Evolutionary conservation across 1,139 yeast species (phyloP).

Genomic region (Blastobotrys illinoisensis): DNA sequence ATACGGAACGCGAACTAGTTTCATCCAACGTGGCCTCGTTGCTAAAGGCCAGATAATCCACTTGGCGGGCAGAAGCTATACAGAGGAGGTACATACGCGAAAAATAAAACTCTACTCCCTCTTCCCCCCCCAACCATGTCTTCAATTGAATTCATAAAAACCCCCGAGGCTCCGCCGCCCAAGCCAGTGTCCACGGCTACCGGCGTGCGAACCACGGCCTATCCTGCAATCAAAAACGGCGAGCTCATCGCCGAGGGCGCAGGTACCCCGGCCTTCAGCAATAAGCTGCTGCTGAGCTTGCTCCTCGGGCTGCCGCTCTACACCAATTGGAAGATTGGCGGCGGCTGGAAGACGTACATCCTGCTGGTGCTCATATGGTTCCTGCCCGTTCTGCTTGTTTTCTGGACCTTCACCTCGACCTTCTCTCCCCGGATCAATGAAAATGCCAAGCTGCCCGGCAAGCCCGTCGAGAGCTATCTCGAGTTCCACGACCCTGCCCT

Average conservation of each 20-base stretch:
- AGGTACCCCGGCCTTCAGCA: conserved; percentile 71
- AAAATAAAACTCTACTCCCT: background rate
- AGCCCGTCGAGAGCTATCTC: conserved; percentile 72
- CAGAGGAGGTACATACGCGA: background rate
- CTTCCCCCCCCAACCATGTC: conserved; percentile 7
- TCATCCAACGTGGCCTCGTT: background rate
- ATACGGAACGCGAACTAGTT: background rate
- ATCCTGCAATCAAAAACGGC: conserved; percentile 76
- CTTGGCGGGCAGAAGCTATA: background rate
- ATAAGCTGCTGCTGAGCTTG: conserved; percentile 48
- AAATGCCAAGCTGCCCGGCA: conserved; percentile 69
- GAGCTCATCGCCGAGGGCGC: conserved; percentile 93
- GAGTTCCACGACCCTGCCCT: conserved; percentile 76
- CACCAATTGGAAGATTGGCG: conserved; percentile 60
- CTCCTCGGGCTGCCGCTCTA: conserved; percentile 60
- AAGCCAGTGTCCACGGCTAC: conserved; percentile 45
- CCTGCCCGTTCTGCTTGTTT: conserved; percentile 70
- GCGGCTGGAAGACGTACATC: conserved; percentile 63
- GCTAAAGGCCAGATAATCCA: background rate
- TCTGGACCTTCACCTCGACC: conserved; percentile 74
- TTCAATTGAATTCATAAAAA: conserved; percentile 45
- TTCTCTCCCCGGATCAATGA: conserved; percentile 79
- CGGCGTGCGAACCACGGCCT: conserved; percentile 60
- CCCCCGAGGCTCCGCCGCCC: conserved; percentile 52
- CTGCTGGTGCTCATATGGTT: conserved; percentile 44